Conservation (phyloP, 73 alveolate species). For the Paramecium tetraurelia region DNA sequence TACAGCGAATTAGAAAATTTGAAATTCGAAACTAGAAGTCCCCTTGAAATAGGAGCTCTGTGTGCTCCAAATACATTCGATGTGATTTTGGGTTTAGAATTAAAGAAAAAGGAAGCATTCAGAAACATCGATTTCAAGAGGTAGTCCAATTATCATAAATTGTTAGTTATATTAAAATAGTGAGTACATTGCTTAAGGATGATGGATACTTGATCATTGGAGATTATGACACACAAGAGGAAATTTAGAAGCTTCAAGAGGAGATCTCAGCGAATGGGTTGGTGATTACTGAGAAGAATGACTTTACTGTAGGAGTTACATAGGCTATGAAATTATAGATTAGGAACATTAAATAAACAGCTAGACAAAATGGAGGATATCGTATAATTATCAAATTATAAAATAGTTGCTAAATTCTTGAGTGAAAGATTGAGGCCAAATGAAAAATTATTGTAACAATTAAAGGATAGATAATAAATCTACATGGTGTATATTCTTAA, state of each 20-base stretch:
- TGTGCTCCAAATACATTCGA: neutral
- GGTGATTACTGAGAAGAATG: neutral
- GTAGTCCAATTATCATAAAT: neutral
- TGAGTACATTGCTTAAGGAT: neutral
- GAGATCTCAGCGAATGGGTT: neutral
- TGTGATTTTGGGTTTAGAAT: neutral
- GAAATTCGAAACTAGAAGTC: neutral
- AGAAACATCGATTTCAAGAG: neutral
- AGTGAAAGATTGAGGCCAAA: neutral
- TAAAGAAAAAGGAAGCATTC: neutral
- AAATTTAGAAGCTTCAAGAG: neutral
- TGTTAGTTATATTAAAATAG: neutral
- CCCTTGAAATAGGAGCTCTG: neutral
- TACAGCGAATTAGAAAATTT: neutral
- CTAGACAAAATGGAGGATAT: neutral
- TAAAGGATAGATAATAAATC: neutral
- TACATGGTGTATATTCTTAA: neutral
- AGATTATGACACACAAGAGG: neutral
- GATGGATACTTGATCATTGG: neutral
- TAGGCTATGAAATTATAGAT: neutral
- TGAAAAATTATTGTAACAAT: neutral
- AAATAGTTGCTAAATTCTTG: neutral
- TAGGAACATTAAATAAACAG: neutral
- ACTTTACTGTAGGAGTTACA: neutral
- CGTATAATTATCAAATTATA: neutral